Evolutionary conservation across 352 stramenopile genomes (phyloP), one percentile per base, ranked within the genome.

Genomic region (Pythium insidiosum): DNA sequence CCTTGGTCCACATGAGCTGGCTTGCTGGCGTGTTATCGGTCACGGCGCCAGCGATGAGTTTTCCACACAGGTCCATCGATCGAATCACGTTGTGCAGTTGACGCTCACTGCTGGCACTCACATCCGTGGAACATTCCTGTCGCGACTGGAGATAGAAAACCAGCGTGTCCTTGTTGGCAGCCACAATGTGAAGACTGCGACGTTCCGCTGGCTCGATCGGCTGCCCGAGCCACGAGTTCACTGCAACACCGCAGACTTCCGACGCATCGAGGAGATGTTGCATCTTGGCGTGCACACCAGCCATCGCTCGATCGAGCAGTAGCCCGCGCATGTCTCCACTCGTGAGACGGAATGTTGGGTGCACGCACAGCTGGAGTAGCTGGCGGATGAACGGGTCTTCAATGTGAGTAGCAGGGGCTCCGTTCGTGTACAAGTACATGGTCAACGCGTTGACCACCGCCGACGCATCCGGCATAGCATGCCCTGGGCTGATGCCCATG

Each of bases 361-460:
- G 15, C 5, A 38, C 22, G 1, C 29, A 33, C 7, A 48, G 23
- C 11, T 20, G 35, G 33, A 66, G 48, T 18, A 47, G 51, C 9
- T 28, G 41, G 7, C 31, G 29, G n/a, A 70, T 25, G 16, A 58
- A 47, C 22, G 37, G 21, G 6, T 63, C 43, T 9, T 55, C 43
- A 1, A 50, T 43, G 35, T 39, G 23, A 5, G 6, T n/a, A 18
- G 58, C 41, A 11, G 50, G 33, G 9, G 44, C 16, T 25, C 36
- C 55, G 1, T 55, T 58, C 19, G 42, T 30, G 47, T 60, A 65
- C 13, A 65, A 50, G 50, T 65, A 53, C 47, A 68, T 61, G 12
- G 59, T 55, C 18, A 66, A 26, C 13, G 43, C 35, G 23, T 58
- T 47, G 2, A 24, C 18, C 16, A 62, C 28, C 5, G 22, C 35